Evolutionary conservation across 768 basidiomycete species (phyloP), one percentile per base, ranked within the genome.

Genomic region (Gymnopilus dilepis): DNA sequence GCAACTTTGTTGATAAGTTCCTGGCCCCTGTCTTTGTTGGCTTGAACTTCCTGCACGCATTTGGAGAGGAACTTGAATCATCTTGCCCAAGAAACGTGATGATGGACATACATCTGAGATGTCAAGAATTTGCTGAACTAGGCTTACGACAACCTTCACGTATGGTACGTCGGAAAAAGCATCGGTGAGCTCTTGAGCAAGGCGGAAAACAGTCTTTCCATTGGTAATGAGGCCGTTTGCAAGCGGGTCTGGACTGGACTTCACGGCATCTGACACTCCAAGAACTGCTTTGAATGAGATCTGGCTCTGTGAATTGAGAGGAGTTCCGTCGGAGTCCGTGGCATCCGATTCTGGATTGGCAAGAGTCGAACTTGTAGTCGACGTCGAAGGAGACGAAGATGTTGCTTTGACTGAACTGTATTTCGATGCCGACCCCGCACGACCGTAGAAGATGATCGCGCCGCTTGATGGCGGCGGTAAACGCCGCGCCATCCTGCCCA

Each of bases 391-490:
- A 48, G 45, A 12, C 11, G 9, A 34, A 12, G 51, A 22, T 52
- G 19, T 34, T 34, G 6, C 33, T 34, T 34, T 34, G 33, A 6
- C 12, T 34, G 33, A 12, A 34, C 33, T 34, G 33, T 34, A 2
- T 3, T 9, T 37, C 0, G 34, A 33, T 19, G 34, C 37, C 1
- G 56, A 34, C 26, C 33, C 31, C 42, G 56, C 28, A 6, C 59
- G 26, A 40, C 67, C 69, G 63, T 72, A 72, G 43, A 72, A 70
- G 19, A 72, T 70, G 41, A 69, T 65, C 9, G 71, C 67, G 6
- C 69, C 67, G 31, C 69, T 67, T 13, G 63, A 37, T 22, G 69
- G 62, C 2, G 66, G 62, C 31, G 53, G 59, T 34, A 58, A 43
- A 19, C 43, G 33, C 13, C 55, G 58, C 9, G 41, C 26, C 6